Conservation (phyloP, 2,329 filamentous ascomycete genomes). For the Aureobasidium uvarum region DNA sequence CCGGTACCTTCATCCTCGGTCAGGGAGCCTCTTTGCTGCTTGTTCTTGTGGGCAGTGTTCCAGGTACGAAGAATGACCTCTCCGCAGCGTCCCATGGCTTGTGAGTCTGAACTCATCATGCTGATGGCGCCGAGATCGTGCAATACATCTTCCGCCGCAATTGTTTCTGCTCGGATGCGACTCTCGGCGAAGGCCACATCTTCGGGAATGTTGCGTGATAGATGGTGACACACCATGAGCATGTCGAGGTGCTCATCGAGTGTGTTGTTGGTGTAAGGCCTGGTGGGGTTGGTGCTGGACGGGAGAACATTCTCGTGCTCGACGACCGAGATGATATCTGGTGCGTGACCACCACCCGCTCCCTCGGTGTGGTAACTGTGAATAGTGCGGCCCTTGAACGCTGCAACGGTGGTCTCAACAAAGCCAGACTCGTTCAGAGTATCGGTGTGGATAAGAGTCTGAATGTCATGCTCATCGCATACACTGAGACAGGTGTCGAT, state of each 20-base stretch:
- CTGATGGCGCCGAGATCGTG: slow-evolving; percentile 93
- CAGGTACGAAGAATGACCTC: slow-evolving; percentile 91
- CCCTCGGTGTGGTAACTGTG: slow-evolving; percentile 98
- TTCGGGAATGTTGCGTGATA: slow-evolving; percentile 89
- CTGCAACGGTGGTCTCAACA: slow-evolving; percentile 83
- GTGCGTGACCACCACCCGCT: slow-evolving; percentile 89
- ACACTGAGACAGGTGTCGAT: slow-evolving; percentile 83
- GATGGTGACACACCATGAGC: slow-evolving; percentile 97
- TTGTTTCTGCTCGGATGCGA: slow-evolving; percentile 92
- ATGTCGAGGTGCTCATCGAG: slow-evolving; percentile 96
- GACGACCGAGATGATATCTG: slow-evolving; percentile 92
- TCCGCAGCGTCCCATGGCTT: slow-evolving; percentile 95
- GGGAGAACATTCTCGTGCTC: slow-evolving; percentile 86
- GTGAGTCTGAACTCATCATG: slow-evolving; percentile 96
- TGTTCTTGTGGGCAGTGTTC: slow-evolving; percentile 98
- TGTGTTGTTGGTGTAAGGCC: slow-evolving; percentile 87
- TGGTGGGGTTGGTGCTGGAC: slow-evolving; percentile 86
- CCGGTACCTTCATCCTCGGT: slow-evolving; percentile 74
- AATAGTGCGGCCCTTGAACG: slow-evolving; percentile 82
- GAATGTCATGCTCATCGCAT: slow-evolving; percentile 88
- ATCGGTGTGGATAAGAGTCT: slow-evolving; percentile 93
- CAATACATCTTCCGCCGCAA: slow-evolving; percentile 92
- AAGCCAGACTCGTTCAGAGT: slow-evolving; percentile 98
- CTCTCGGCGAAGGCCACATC: slow-evolving; percentile 94
- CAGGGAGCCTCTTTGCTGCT: slow-evolving; percentile 73